phyloP scores from a whole-genome alignment of 2,329 filamentous ascomycete species.

The Raffaelea deltoideospora region DNA sequence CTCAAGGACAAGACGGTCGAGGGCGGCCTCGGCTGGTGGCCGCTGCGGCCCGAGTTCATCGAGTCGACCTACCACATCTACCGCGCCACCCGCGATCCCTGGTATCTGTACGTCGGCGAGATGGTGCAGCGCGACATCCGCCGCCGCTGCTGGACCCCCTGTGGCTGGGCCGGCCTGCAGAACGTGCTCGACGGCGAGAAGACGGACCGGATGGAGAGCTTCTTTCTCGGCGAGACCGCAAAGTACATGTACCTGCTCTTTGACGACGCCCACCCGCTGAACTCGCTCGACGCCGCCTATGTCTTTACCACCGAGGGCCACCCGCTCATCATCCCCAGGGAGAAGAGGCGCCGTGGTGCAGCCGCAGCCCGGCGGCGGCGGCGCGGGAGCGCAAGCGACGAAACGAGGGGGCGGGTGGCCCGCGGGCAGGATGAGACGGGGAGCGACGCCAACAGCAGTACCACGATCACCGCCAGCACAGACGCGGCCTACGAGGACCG shows the following conservation, averaged over 20 bases:
- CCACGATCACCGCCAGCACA: constrained; percentile 20
- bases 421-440: too few relatives aligned
- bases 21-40: constrained; percentile 83
- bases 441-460: too few relatives aligned
- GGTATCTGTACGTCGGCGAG: constrained; percentile 91
- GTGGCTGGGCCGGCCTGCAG: constrained; percentile 84
- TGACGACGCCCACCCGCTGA: constrained; percentile 71
- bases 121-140: constrained; percentile 87
- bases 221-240: constrained; percentile 90
- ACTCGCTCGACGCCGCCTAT: constrained; percentile 70
- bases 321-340: constrained; percentile 62
- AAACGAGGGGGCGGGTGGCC: too few relatives aligned
- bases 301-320: constrained; percentile 97
- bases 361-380: constrained; percentile 6
- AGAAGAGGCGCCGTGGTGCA: too few relatives aligned
- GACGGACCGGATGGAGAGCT: constrained; percentile 95
- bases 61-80: constrained; percentile 97
- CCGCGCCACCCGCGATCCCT: constrained; percentile 80
- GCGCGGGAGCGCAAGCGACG: not conserved
- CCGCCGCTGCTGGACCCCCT: constrained; percentile 74
- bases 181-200: constrained; percentile 72
- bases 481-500: constrained; percentile 21
- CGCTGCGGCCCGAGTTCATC: constrained; percentile 87
- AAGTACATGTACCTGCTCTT: constrained; percentile 94
- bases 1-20: constrained; percentile 72